phyloP scores from a whole-genome alignment of 495 filamentous ascomycete species.

The Lophiotrema nucula region DNA sequence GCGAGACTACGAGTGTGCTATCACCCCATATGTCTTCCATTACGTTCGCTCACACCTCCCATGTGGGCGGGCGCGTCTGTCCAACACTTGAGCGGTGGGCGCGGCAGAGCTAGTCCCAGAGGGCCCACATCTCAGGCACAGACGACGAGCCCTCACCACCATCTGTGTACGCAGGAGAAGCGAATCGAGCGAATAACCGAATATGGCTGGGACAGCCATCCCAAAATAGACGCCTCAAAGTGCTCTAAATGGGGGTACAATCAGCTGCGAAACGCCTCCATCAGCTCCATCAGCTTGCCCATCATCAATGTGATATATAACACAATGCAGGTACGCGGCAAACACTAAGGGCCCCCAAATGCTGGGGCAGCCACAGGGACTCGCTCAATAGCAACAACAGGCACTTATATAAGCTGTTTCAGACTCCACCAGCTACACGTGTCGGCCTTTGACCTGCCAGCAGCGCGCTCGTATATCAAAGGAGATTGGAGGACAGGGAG shows the following conservation, averaged over 20 bases:
- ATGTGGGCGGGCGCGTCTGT: too few species aligned
- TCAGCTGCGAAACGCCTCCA: neutral
- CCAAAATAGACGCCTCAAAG: slow-evolving; percentile 21
- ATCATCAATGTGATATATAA: slow-evolving; percentile 2
- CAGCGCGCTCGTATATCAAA: neutral
- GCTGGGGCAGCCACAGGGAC: neutral
- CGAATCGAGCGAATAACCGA: too few species aligned
- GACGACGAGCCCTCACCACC: too few species aligned
- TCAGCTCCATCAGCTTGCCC: slow-evolving; percentile 18
- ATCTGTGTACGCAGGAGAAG: too few species aligned
- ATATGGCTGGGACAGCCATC: too few species aligned
- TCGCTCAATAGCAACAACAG: neutral
- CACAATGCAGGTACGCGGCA: slow-evolving; percentile 26
- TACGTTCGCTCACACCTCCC: too few species aligned
- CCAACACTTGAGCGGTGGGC: too few species aligned
- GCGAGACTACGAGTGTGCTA: too few species aligned
- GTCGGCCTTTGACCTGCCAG: slow-evolving; percentile 18
- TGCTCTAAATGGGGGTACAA: neutral
- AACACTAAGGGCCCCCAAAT: neutral
- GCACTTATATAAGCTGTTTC: slow-evolving; percentile 21
- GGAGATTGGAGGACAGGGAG: slow-evolving; percentile 19
- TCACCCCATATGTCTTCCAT: too few species aligned
- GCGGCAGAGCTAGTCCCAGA: too few species aligned
- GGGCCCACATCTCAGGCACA: too few species aligned
- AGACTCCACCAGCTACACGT: slow-evolving; percentile 27